These are phyloP conservation scores for Colletotrichum navitas DNA, from an alignment of 2,329 filamentous ascomycete genomes.

Conservation along the genomic window DNA sequence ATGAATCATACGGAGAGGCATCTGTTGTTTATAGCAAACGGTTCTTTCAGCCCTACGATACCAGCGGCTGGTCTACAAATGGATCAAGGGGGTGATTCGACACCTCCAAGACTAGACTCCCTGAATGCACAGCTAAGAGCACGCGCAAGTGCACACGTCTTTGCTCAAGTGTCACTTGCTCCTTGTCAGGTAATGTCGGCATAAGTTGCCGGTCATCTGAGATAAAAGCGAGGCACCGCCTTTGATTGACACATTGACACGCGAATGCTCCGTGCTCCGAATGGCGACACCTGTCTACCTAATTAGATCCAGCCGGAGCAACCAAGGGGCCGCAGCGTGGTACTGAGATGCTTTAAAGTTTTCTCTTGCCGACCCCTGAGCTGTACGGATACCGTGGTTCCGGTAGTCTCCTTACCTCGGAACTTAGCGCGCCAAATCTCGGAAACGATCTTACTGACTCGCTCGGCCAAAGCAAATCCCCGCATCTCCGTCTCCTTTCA, in stretches of 20 bases:
- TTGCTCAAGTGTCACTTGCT: not conserved
- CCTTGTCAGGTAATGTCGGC: not conserved
- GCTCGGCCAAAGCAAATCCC: not conserved
- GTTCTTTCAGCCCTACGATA: constrained; percentile 24
- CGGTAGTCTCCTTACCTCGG: not conserved
- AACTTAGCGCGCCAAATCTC: not conserved
- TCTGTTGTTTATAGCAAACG: constrained; percentile 1
- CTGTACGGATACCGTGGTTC: not conserved
- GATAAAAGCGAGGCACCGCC: not conserved
- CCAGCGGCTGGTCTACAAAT: not conserved
- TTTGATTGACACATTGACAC: not conserved
- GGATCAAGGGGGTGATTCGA: not conserved
- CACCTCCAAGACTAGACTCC: no score
- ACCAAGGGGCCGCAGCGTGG: not conserved
- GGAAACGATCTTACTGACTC: not conserved
- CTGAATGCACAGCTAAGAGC: not conserved
- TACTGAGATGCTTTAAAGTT: not conserved
- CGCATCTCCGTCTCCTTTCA: not conserved
- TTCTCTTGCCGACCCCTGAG: not conserved
- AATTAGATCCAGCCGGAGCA: not conserved
- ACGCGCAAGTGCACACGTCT: no score
- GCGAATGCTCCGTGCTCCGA: not conserved
- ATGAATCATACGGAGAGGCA: constrained; percentile 11
- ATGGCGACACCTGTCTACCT: not conserved
- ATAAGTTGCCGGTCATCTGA: not conserved